phyloP scores from a whole-genome alignment of 805 yeast species.

The Wickerhamiella azyma region DNA sequence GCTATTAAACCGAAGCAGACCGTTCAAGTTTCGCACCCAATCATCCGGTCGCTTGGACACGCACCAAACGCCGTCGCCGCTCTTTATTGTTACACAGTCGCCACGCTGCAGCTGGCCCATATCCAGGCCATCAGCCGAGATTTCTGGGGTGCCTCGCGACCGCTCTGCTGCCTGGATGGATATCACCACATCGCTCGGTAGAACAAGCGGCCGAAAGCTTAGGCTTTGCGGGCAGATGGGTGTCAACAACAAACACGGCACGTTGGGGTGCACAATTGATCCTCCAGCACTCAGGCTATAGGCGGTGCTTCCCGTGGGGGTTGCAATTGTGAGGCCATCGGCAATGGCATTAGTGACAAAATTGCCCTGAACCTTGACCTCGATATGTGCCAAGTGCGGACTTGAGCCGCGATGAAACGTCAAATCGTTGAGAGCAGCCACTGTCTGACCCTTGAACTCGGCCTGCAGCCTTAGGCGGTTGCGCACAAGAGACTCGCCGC shows the following conservation, averaged over 20 bases:
- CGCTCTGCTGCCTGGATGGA: conserved; percentile 22
- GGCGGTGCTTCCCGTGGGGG: conserved; percentile 95
- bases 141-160: conserved; percentile 32
- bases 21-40: conserved; percentile 86
- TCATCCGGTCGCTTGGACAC: conserved; percentile 71
- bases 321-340: conserved; percentile 72
- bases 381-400: conserved; percentile 73
- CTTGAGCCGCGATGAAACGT: conserved; percentile 77
- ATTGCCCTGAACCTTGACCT: conserved; percentile 72
- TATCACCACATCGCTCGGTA: conserved; percentile 69
- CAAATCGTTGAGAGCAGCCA: conserved; percentile 87
- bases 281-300: conserved; percentile 86
- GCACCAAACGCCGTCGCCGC: conserved; percentile 62
- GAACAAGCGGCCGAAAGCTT: conserved; percentile 75
- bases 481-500: conserved; percentile 54
- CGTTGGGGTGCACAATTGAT: conserved; percentile 79
- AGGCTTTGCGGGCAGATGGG: conserved; percentile 88
- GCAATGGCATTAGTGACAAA: conserved; percentile 82
- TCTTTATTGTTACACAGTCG: conserved; percentile 31
- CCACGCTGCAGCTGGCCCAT: conserved; percentile 56
- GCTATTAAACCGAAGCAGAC: conserved; percentile 76
- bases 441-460: conserved; percentile 22
- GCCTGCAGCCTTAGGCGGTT: conserved; percentile 51
- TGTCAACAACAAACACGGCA: conserved; percentile 66
- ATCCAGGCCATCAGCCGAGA: conserved; percentile 76